Base-by-base conservation (phyloP, 495 filamentous ascomycete species). In the Delitschia confertaspora region DNA sequence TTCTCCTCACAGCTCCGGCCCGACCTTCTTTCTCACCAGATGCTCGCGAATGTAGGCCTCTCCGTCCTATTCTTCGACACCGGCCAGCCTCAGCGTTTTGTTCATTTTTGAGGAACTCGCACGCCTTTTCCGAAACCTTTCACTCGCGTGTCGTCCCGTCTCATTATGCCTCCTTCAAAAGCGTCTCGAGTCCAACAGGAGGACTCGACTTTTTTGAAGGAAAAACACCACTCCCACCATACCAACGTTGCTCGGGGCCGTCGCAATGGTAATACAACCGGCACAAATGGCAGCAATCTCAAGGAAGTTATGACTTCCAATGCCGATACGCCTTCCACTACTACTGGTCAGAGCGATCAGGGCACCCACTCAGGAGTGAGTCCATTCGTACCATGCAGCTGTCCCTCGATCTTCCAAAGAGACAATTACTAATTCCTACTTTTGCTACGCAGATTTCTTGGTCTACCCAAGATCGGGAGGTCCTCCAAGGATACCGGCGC, bases 401-500 rank as follows among this genome's bases (percentile, higher is more conserved):
- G n/a, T 46, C 42, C 18, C n/a, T 16, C 42, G 14, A 10, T 31
- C n/a, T 9, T 29, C 10, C 18, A 8, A 8, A 18, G 22, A 22
- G 30, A 26, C 24, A 6, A 4, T 18, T 24, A 21, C 49, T 47
- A 36, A 53, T 22, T 1, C 17, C 22, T 30, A 22, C 1, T 33
- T 41, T 42, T n/a, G 40, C n/a, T 33, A 14, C 42, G 38, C 54
- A 93, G 85, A 73, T 93, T 42, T 71, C 78, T 50, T 93, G 85
- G 85, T 68, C 74, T 24, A 73, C 80, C 20, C 79, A 87, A 55
- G 77, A 84, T 13, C 67, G 76, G 50, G 69, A 75, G 14, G 69
- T 86, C 52, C 76, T 93, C 45, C 81, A 89, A 63, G 73, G 75
- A 58, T 93, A 93, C 69, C 79, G 84, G 46, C 76, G 83, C 56